phyloP scores from a whole-genome alignment of 2,329 filamentous ascomycete species.

The Colletotrichum simmondsii region DNA sequence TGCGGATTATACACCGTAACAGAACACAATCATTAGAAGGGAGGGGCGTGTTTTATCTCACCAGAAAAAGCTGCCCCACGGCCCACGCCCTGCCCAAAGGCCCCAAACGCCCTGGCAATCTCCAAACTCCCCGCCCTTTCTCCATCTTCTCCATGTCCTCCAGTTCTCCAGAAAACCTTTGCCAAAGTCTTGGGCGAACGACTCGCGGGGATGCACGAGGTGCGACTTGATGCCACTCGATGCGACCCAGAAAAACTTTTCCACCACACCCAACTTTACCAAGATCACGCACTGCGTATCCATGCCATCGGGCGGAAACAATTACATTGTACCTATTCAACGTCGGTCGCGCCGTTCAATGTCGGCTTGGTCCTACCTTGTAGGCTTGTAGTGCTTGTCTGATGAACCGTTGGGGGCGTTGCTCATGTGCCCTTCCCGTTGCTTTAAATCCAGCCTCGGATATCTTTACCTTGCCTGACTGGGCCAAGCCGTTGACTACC shows the following conservation, averaged over 20 bases:
- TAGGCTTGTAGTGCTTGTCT: too few relatives aligned
- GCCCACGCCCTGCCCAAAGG: neutral
- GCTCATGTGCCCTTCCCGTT: conserved; percentile 10
- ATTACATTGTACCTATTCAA: neutral
- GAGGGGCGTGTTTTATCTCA: neutral
- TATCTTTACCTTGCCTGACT: neutral
- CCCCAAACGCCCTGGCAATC: neutral
- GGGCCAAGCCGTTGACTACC: too few relatives aligned
- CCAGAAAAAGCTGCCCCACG: neutral
- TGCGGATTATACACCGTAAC: too few relatives aligned
- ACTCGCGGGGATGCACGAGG: conserved; percentile 4
- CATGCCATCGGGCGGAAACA: neutral
- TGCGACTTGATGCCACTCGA: neutral
- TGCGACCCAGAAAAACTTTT: conserved; percentile 1
- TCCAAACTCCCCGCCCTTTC: neutral
- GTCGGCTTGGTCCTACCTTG: neutral
- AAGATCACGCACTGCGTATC: neutral
- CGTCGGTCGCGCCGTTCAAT: conserved; percentile 6
- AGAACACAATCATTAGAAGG: neutral
- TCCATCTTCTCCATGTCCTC: conserved; percentile 16
- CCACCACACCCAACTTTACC: neutral
- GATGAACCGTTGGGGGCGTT: neutral
- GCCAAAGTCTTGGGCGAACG: conserved; percentile 5
- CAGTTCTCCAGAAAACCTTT: conserved; percentile 27
- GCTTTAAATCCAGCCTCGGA: neutral